Base-by-base conservation (phyloP, 2,329 filamentous ascomycete species). In the Apiospora saccharicola region DNA sequence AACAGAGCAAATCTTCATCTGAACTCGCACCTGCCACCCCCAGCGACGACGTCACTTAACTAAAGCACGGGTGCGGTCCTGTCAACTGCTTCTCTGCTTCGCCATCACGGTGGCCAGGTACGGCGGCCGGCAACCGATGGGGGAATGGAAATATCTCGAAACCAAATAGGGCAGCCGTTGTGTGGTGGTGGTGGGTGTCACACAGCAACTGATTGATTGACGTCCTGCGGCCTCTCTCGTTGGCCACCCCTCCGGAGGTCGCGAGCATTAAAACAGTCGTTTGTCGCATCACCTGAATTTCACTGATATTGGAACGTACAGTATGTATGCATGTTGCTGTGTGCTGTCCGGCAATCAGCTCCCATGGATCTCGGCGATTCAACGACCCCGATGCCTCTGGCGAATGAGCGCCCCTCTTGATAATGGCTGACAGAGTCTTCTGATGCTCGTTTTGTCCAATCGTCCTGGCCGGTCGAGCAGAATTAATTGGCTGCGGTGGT, bases 1-100 rank as follows among this genome's bases (percentile, higher is more conserved):
- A 41, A 70, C 46, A 70, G 68, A 68, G 68, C 47, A 70, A 24
- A 51, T 70, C 46, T 41, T 70, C 68, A 70, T 70, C 68, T 70
- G 47, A 53, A 70, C 57, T 64, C 34, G 12, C 57, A 8, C 34
- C 46, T 49, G 46, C 46, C 46, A 49, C 46, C 46, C 30, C 53
- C 53, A 7, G 37, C 34, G 22, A 41, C 57, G 57, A 64, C 57
- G 57, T 64, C 57, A 64, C 57, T 24, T 37, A 19, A 64, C 37
- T 30, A 12, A 64, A 64, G 57, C 57, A 64, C 57, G 34, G 57
- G 34, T 64, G n/a, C 30, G 34, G 34, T 64, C 22, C 30, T 64
- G 57, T 24, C 46, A 49, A 49, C 34, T 64, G 57, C 14, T 34
- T 34, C 3, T 5, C 49, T 34, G 51, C 16, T 16, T 22, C 16